Evolutionary conservation across 305 asterid genomes (phyloP), one percentile per base, ranked within the genome.

Genomic region (Withania somnifera): DNA sequence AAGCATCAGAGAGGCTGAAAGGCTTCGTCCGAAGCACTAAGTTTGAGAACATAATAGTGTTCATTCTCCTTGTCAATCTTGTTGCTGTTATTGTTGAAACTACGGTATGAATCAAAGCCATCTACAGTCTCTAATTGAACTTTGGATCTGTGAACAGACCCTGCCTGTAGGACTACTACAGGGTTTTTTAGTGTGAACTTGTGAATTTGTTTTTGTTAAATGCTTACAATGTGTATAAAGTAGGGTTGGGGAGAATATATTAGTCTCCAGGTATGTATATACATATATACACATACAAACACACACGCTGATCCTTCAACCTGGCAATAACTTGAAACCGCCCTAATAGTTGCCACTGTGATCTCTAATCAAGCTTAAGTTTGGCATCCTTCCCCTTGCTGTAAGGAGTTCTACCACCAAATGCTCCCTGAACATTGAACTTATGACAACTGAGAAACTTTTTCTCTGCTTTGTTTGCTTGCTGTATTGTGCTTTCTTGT

Each of bases 11-110:
- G 83, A 88, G 38, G 87, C 82, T 93, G 82, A 94, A 91, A 88
- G 86, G 87, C 38, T 95, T 92, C 82, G 87, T 95, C 66, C 89
- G 86, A 80, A 85, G 99, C 84, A 75, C 94, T 47, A 91, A 57
- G 76, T 95, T 92, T 84, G 91, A 88, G 85, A 90, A 93, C 86
- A 11, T 90, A 26, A 67, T 95, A 81, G 90, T 90, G 17, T 86
- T 85, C 89, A 32, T 94, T 83, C 98, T 95, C 84, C 28, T 91
- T 85, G 14, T 95, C 91, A 95, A 95, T 87, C 88, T 95, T 60
- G 87, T 77, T 82, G 96, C 99, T 66, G 99, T 95, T 67, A 79
- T 95, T 80, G 87, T 91, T 87, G 99, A 95, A 90, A 91, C 98
- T 76, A 90, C 93, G 94, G 99, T 95, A 89, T 80, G 91, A 19